Evolutionary conservation across 2,329 filamentous ascomycete species (phyloP).

Genomic region (Calonectria pseudoturangicola): DNA sequence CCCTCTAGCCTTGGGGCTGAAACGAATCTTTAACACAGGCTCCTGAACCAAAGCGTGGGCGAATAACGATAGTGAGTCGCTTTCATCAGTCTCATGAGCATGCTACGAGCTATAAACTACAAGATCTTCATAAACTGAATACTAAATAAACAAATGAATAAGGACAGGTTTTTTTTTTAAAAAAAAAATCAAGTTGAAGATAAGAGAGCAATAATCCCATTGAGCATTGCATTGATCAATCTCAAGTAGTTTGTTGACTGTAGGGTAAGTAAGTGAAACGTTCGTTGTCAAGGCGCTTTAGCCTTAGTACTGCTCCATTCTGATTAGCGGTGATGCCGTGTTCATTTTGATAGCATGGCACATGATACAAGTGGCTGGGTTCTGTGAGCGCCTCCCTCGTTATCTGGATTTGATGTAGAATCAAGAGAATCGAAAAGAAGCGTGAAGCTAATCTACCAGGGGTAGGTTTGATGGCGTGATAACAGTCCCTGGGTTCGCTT

Average conservation of each 20-base stretch:
- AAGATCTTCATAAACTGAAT: no score
- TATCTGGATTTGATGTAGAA: neutral
- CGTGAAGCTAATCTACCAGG: slow-evolving; percentile 3
- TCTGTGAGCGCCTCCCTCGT: neutral
- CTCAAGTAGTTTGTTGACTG: neutral
- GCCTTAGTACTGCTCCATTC: neutral
- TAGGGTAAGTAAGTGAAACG: neutral
- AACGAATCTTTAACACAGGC: no score
- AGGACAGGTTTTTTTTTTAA: no score
- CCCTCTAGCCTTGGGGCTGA: no score
- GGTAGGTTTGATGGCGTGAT: slow-evolving; percentile 34
- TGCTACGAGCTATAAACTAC: no score
- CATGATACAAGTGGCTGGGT: neutral
- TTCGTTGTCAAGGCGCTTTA: neutral
- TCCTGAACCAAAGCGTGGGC: no score
- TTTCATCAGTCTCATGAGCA: no score
- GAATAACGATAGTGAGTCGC: no score
- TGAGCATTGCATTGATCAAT: no score
- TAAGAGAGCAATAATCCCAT: no score
- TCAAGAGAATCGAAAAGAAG: slow-evolving; percentile 8
- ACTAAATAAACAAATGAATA: no score
- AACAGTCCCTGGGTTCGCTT: slow-evolving; percentile 2
- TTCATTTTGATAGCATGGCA: neutral
- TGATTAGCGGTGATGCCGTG: neutral
- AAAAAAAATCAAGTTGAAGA: no score